Base-by-base conservation (phyloP, 148 eudicot genomes). In the Vaccinium darrowii region DNA sequence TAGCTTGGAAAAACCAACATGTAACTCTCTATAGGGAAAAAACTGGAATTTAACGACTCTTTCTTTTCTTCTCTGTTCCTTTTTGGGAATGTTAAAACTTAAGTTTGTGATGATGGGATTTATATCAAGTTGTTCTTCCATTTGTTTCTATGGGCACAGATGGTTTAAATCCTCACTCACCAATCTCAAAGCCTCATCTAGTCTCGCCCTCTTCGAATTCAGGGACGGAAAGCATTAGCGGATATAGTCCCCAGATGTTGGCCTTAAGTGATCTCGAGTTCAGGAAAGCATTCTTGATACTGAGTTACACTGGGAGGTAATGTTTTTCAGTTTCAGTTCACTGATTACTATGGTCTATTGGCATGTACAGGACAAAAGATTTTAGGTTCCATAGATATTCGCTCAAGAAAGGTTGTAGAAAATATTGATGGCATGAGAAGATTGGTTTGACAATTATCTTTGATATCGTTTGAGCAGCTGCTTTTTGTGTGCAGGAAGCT, bases 401-500 rank as follows among this genome's bases (percentile, higher is more conserved):
- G 58, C 14, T 54, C 58, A 14, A 54, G 58, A 54, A 54, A 54
- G 16, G 58, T 54, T 54, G 14, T 3, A 7, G 4, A 54, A 54
- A 13, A 54, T 54, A 54, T 54, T 11, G 58, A 54, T 54, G 16
- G 58, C 12, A 54, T 53, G 58, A 54, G 52, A 50, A 50, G 8
- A 50, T 50, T 7, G 52, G 52, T 8, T 50, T 7, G 1, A 7
- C 1, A 65, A 77, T 54, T 54, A 12, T 54, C 58, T 54, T 54
- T 11, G 58, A 54, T 54, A 12, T 54, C 16, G 11, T 54, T 72
- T 78, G 50, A 86, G 47, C 50, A 75, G 57, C 83, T 18, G 57
- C 7, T 49, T 86, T 78, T 47, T 25, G 54, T 78, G 18, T 86
- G 85, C 78, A 94, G 96, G 87, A 25, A 90, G 90, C 85, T 92